Base-by-base conservation (phyloP, 805 yeast species). In the Pichia insulana region DNA sequence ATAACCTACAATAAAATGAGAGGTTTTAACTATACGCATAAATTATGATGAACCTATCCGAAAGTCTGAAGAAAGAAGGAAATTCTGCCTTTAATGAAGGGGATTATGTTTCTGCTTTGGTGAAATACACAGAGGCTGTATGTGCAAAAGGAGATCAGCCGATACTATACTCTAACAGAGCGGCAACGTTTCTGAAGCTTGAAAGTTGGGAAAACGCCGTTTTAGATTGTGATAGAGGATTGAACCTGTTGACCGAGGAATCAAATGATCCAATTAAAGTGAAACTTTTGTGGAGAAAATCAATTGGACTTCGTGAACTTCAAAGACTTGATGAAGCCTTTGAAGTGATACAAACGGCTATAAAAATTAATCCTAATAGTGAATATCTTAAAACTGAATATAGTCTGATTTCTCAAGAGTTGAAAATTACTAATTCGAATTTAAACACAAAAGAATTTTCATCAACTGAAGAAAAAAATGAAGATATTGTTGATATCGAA, bases 91-190 rank as follows among this genome's bases (percentile, higher is more conserved):
- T 36, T 18, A 13, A 25, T 3, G 13, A 18, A 2, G 36, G 31
- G 3, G 40, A 40, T 13, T 43, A 31, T 28, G 18, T 22, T 4
- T 20, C 34, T 8, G 46, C 46, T 5, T 13, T 40, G 4, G 13
- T 27, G 3, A 26, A 36, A 20, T 83, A 83, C 56, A 57, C 73
- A 10, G 70, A 72, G 39, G 87, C 89, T 3, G 65, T 39, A 22
- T 7, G 26, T 4, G 4, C 16, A 7, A 11, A 25, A 9, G 12
- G n/a, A 32, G 16, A 22, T 0, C 74, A 76, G 46, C 70, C 88
- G 0, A 69, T 80, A 0, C 62, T 78, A 1, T 78, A 69, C 54
- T 73, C 89, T n/a, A 83, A 83, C 54, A 61, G 82, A 35, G 83
- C 92, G 0, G 76, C 78, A 65, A 68, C 85, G n/a, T 68, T 72